Conservation (phyloP, 2,329 filamentous ascomycete genomes). For the Colletotrichum sojae region DNA sequence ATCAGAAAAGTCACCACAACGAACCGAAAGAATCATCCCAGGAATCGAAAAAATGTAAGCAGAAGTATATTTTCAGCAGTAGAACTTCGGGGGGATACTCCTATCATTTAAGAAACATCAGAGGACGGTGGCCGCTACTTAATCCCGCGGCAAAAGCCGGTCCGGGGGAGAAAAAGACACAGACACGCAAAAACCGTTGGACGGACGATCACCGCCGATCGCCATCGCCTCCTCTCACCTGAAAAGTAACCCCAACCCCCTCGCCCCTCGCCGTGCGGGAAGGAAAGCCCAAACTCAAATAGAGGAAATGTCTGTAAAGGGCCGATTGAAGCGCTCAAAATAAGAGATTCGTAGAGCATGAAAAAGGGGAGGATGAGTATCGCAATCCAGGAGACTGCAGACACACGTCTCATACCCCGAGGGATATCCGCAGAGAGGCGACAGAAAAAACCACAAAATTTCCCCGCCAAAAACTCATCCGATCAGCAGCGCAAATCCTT, state of each 20-base stretch:
- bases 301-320: neutral
- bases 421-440: no score
- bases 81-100: no score
- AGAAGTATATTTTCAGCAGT: no score
- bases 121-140: no score
- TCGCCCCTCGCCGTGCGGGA: neutral
- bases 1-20: no score
- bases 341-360: neutral
- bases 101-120: no score
- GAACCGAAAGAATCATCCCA: no score
- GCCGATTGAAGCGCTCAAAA: neutral
- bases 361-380: neutral
- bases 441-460: neutral
- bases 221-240: conserved; percentile 33
- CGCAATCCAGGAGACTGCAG: neutral
- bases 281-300: neutral
- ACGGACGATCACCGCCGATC: conserved; percentile 40
- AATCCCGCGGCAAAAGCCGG: no score
- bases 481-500: conserved; percentile 9
- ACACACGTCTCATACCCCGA: no score
- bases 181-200: no score
- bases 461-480: conserved; percentile 9
- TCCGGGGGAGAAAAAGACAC: no score
- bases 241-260: conserved; percentile 20
- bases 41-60: no score